Percentiles rank a stretch among this genome's conserved stretches.
Conservation (phyloP, 2,329 filamentous ascomycete genomes). For the Phoma sp. region DNA sequence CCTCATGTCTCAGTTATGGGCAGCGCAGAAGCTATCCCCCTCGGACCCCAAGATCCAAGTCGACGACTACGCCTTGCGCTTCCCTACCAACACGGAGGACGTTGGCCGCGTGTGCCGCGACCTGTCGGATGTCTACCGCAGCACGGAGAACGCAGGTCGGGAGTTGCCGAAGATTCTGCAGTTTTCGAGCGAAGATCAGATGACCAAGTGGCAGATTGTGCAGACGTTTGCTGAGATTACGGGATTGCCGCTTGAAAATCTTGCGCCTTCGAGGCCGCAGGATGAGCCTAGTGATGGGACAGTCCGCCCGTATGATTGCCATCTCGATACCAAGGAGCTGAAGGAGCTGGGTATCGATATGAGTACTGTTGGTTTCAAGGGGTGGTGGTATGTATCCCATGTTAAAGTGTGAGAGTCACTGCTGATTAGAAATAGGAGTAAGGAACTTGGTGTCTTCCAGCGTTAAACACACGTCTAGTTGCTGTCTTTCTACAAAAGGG, state of each 20-base stretch:
- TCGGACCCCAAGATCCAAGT: constrained; percentile 66
- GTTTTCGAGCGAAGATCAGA: constrained; percentile 79
- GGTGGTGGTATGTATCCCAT: constrained; percentile 73
- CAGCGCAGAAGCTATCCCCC: constrained; percentile 65
- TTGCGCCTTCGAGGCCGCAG: constrained; percentile 65
- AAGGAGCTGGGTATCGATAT: constrained; percentile 78
- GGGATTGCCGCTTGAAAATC: constrained; percentile 72
- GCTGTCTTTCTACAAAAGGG: neutral
- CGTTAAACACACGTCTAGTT: neutral
- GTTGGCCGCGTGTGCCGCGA: constrained; percentile 81
- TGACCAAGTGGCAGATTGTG: constrained; percentile 92
- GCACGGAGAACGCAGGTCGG: constrained; percentile 42
- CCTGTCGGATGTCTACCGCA: constrained; percentile 70
- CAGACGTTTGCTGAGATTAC: constrained; percentile 79
- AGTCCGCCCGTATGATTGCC: constrained; percentile 85
- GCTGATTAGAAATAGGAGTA: constrained; percentile 37
- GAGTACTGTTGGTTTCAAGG: constrained; percentile 75
- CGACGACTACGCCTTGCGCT: constrained; percentile 86
- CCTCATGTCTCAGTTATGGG: constrained; percentile 78
- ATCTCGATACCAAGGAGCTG: constrained; percentile 78
- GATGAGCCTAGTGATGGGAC: constrained; percentile 74
- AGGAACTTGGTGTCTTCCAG: constrained; percentile 43
- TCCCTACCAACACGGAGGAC: constrained; percentile 89
- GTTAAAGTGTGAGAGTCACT: neutral
- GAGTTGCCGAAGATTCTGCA: constrained; percentile 76